phyloP scores from a whole-genome alignment of 2,329 filamentous ascomycete genomes.

The Lasiodiplodia theobromae region DNA sequence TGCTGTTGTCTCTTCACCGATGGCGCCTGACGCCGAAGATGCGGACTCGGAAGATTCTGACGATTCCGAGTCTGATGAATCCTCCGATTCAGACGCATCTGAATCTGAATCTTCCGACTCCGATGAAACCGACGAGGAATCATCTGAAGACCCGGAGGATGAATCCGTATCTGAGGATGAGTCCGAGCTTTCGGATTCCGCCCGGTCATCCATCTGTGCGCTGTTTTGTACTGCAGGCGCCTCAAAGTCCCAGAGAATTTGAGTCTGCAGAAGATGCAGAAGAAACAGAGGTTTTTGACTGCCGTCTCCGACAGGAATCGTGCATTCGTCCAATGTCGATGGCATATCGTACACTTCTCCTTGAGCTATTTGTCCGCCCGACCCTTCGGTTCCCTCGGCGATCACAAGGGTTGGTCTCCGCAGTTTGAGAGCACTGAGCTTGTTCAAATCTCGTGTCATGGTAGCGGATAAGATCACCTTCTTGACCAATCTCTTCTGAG shows the following conservation, averaged over 20 bases:
- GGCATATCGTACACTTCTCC: slow-evolving; percentile 64
- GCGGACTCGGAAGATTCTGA: slow-evolving; percentile 9
- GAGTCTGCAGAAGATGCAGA: slow-evolving; percentile 73
- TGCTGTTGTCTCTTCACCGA: slow-evolving; percentile 16
- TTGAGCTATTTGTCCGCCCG: slow-evolving; percentile 30
- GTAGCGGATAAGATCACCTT: slow-evolving; percentile 93
- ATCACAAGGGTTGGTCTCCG: slow-evolving; percentile 77
- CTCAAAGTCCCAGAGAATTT: slow-evolving; percentile 46
- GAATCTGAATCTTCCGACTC: slow-evolving; percentile 36
- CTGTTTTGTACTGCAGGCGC: neutral
- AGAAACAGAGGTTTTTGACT: slow-evolving; percentile 77
- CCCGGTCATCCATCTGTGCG: neutral
- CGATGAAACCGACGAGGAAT: slow-evolving; percentile 35
- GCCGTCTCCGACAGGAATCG: slow-evolving; percentile 58
- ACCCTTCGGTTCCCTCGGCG: slow-evolving; percentile 63
- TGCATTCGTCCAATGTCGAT: slow-evolving; percentile 54
- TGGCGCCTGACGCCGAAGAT: neutral
- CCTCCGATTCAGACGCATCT: slow-evolving; percentile 30
- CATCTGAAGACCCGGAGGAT: slow-evolving; percentile 29
- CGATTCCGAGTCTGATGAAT: slow-evolving; percentile 33
- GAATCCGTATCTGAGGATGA: slow-evolving; percentile 32
- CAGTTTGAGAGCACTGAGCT: slow-evolving; percentile 76
- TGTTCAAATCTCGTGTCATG: slow-evolving; percentile 84
- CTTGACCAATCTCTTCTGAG: slow-evolving; percentile 59
- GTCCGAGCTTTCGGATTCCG: neutral